A percentile compares a stretch with the other conserved stretches of the same genome.
phyloP scores from a whole-genome alignment of 805 yeast species.

The Alloascoidea africana region DNA sequence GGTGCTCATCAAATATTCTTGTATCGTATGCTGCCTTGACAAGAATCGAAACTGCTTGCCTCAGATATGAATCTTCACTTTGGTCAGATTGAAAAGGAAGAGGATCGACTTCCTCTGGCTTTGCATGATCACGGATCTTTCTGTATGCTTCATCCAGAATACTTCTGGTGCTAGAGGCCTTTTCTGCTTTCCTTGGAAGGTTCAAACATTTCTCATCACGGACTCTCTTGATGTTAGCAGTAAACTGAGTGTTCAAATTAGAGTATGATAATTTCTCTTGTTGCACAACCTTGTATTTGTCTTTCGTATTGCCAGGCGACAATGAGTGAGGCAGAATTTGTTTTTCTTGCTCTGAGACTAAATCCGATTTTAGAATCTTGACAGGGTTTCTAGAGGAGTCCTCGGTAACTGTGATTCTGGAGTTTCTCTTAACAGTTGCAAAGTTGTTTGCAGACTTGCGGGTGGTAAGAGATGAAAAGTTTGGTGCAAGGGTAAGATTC shows the following conservation, averaged over 20 bases:
- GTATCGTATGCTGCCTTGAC: constrained; percentile 6
- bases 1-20: constrained; percentile 17
- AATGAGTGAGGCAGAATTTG: constrained; percentile 74
- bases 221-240: background rate
- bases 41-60: background rate
- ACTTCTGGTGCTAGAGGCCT: background rate
- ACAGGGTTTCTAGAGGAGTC: constrained; percentile 42
- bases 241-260: background rate
- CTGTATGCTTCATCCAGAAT: background rate
- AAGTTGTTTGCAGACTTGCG: constrained; percentile 56
- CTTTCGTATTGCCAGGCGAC: constrained; percentile 85
- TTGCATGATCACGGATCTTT: background rate
- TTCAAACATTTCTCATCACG: background rate
- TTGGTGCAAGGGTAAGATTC: constrained; percentile 50
- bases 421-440: constrained; percentile 43
- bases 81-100: background rate
- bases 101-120: background rate
- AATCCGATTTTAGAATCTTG: constrained; percentile 51
- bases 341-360: constrained; percentile 52
- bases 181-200: background rate
- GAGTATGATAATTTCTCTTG: background rate
- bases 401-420: constrained; percentile 25
- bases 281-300: constrained; percentile 47
- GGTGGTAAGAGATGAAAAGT: constrained; percentile 34
- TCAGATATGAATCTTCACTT: background rate